These are phyloP conservation scores for Fusarium gaditjirri DNA, from an alignment of 2,329 filamentous ascomycete genomes.

Conservation along the genomic window DNA sequence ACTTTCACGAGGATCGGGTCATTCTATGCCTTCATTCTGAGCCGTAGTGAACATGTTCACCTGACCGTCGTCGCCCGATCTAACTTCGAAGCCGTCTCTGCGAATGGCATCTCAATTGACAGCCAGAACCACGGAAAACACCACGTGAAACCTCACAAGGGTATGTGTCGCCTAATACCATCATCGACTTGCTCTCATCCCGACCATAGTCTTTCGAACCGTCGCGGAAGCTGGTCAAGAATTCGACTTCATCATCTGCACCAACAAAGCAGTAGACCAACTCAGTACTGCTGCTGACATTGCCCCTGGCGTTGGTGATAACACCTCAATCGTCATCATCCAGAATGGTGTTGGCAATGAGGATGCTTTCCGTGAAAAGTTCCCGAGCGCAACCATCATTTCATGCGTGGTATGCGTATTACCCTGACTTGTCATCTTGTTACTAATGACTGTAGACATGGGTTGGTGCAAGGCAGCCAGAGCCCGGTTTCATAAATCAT, in stretches of 20 bases:
- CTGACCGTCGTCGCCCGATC: constrained; percentile 70
- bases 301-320: constrained; percentile 49
- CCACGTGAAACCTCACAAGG: constrained; percentile 58
- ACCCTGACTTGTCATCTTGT: background rate
- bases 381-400: constrained; percentile 63
- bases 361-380: constrained; percentile 60
- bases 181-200: background rate
- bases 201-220: constrained; percentile 10
- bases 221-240: constrained; percentile 17
- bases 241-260: constrained; percentile 39
- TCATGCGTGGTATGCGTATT: constrained; percentile 61
- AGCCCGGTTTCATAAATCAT: constrained; percentile 61
- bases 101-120: constrained; percentile 62
- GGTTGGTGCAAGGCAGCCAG: constrained; percentile 63
- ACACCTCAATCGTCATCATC: constrained; percentile 66
- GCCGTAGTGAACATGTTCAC: constrained; percentile 54
- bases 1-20: constrained; percentile 59
- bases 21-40: constrained; percentile 66
- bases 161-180: constrained; percentile 32
- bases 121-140: constrained; percentile 67
- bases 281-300: constrained; percentile 33
- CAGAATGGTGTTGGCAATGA: constrained; percentile 73
- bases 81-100: constrained; percentile 66
- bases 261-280: constrained; percentile 39
- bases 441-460: constrained; percentile 52